phyloP scores from a whole-genome alignment of 306 rosid genomes.

The Vigna mungo region DNA sequence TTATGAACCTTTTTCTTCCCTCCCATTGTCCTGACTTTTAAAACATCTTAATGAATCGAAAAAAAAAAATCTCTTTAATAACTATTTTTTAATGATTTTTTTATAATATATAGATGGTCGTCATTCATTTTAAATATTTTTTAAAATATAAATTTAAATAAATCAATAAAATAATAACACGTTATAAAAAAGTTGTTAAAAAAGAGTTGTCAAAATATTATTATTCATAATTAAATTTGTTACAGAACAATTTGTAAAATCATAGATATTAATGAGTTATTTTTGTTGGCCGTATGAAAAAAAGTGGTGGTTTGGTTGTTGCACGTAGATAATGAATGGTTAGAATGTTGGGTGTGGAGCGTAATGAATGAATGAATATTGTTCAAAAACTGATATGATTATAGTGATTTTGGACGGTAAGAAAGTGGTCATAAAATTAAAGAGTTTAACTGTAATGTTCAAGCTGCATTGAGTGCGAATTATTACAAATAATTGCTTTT shows the following conservation, averaged over 20 bases:
- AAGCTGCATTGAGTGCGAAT: constrained; percentile 43
- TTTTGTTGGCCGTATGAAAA: background rate
- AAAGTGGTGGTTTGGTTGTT: background rate
- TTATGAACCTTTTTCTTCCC: background rate
- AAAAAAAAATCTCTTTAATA: no score
- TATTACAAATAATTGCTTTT: constrained; percentile 47
- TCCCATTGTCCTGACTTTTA: background rate
- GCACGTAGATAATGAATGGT: background rate
- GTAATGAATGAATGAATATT: constrained; percentile 5
- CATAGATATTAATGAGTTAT: no score
- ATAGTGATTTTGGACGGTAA: constrained; percentile 33
- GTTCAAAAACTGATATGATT: constrained; percentile 38
- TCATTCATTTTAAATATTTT: no score
- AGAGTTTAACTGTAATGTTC: constrained; percentile 35
- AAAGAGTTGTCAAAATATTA: no score
- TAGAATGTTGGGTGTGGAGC: constrained; percentile 8
- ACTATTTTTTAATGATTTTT: no score
- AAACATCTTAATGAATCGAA: background rate
- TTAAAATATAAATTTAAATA: no score
- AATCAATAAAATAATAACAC: no score
- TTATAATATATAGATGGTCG: no score
- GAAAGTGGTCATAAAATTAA: constrained; percentile 36
- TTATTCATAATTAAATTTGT: no score
- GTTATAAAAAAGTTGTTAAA: no score
- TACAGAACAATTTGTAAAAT: no score